A percentile compares a stretch with the other conserved stretches of the same genome.
These are phyloP conservation scores for Pyrenochaeta sp. DNA, from an alignment of 2,329 filamentous ascomycete genomes.

Conservation along the genomic window DNA sequence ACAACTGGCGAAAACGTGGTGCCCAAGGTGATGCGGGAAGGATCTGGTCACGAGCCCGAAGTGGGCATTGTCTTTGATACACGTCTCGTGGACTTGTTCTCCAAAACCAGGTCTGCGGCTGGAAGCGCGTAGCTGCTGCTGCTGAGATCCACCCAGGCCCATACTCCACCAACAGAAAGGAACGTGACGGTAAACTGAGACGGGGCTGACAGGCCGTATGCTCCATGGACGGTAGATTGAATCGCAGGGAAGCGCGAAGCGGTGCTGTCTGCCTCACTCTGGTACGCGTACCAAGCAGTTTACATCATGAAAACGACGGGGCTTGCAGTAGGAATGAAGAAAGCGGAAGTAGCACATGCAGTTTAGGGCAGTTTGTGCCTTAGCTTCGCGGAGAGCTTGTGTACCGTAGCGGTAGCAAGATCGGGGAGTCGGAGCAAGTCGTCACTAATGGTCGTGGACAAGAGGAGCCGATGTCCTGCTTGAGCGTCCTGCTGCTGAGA, in stretches of 20 bases:
- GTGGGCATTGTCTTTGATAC: slow-evolving; percentile 4
- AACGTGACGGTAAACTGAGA: neutral
- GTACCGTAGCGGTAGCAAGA: slow-evolving; percentile 1
- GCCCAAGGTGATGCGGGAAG: slow-evolving; percentile 10
- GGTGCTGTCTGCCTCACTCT: slow-evolving; percentile 12
- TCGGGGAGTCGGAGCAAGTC: slow-evolving; percentile 13
- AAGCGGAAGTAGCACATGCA: slow-evolving; percentile 12
- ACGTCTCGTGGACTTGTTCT: slow-evolving; percentile 8
- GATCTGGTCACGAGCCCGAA: slow-evolving; percentile 3
- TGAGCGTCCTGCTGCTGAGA: neutral
- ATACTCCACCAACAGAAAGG: slow-evolving; percentile 7
- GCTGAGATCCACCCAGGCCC: neutral
- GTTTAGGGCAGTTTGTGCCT: slow-evolving; percentile 5
- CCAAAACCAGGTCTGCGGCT: neutral
- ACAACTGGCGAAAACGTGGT: slow-evolving; percentile 11
- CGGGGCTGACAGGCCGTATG: slow-evolving; percentile 1
- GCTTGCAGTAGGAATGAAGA: slow-evolving; percentile 26
- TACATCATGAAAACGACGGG: slow-evolving; percentile 12
- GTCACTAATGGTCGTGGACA: slow-evolving; percentile 11
- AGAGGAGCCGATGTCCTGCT: slow-evolving; percentile 20
- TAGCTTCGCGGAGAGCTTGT: slow-evolving; percentile 6
- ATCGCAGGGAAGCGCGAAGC: neutral
- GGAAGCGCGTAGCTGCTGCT: neutral
- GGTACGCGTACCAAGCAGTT: slow-evolving; percentile 13
- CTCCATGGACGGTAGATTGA: neutral